These are phyloP conservation scores for Phytophthora meadii DNA, from an alignment of 352 stramenopile species.

Conservation along the genomic window DNA sequence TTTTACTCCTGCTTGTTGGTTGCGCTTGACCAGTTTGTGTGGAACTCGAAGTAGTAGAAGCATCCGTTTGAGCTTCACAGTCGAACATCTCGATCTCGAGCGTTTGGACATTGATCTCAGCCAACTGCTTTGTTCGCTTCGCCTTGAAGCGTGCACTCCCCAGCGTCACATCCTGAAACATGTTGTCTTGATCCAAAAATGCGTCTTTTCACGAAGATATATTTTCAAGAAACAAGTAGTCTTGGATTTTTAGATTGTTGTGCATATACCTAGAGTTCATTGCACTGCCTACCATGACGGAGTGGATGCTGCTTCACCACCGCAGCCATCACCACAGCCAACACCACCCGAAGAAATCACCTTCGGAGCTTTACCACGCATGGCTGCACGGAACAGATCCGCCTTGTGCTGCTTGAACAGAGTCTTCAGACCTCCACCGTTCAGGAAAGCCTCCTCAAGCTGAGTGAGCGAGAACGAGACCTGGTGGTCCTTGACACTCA, in stretches of 20 bases:
- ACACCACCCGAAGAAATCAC: slow-evolving; percentile 65
- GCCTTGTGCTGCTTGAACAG: slow-evolving; percentile 88
- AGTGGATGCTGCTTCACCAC: slow-evolving; percentile 25
- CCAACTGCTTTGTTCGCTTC: slow-evolving; percentile 51
- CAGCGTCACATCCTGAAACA: slow-evolving; percentile 71
- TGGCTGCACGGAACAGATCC: slow-evolving; percentile 82
- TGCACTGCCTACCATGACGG: slow-evolving; percentile 38
- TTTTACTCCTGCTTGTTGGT: slow-evolving; percentile 35
- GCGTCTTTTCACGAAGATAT: neutral
- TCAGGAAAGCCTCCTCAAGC: slow-evolving; percentile 83
- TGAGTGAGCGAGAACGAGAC: slow-evolving; percentile 79
- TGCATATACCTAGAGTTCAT: too few relatives aligned
- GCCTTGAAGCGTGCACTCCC: slow-evolving; percentile 61
- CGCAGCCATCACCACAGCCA: slow-evolving; percentile 53
- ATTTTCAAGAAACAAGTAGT: slow-evolving; percentile 6
- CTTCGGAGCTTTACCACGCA: slow-evolving; percentile 72
- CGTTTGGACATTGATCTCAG: slow-evolving; percentile 33
- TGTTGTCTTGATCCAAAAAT: slow-evolving; percentile 14
- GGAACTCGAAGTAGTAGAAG: slow-evolving; percentile 34
- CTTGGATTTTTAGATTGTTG: slow-evolving; percentile 26
- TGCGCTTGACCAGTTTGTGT: slow-evolving; percentile 55
- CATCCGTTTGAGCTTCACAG: slow-evolving; percentile 52
- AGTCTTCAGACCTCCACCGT: slow-evolving; percentile 74
- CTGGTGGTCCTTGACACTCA: slow-evolving; percentile 64
- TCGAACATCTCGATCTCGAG: slow-evolving; percentile 45